phyloP scores from a whole-genome alignment of 2,329 filamentous ascomycete genomes.

The Onygena corvina region DNA sequence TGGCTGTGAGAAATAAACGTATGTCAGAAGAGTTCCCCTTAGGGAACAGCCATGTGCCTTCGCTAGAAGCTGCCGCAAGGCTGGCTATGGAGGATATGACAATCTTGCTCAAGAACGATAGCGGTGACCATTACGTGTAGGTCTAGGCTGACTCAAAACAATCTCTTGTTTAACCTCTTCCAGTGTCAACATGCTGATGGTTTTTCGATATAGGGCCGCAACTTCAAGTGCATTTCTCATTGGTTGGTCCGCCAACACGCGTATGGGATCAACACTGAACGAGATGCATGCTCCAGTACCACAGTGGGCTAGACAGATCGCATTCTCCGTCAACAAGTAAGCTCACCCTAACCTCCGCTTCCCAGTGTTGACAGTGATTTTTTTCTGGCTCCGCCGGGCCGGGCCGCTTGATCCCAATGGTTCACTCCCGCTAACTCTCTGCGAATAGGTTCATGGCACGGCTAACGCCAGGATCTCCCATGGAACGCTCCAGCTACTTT shows the following conservation, averaged over 20 bases:
- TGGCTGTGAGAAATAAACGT: conserved; percentile 33
- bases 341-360: too few relatives aligned
- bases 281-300: conserved; percentile 38
- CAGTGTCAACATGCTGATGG: neutral
- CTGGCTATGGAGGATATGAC: conserved; percentile 44
- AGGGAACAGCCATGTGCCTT: conserved; percentile 26
- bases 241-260: conserved; percentile 39
- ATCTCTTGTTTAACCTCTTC: neutral
- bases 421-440: conserved; percentile 2
- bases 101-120: conserved; percentile 36
- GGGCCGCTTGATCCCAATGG: neutral
- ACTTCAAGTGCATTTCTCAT: conserved; percentile 44
- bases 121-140: conserved; percentile 39
- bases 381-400: neutral
- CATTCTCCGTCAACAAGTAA: conserved; percentile 34
- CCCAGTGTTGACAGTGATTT: conserved; percentile 7
- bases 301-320: conserved; percentile 39
- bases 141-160: conserved; percentile 13
- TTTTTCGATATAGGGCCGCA: conserved; percentile 29
- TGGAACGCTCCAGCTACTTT: conserved; percentile 42
- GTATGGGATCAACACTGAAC: conserved; percentile 40
- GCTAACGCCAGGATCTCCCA: conserved; percentile 32
- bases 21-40: conserved; percentile 34
- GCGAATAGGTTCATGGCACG: conserved; percentile 35
- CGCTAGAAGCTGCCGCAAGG: conserved; percentile 40